Percentiles rank a stretch among this genome's conserved stretches.
These are phyloP conservation scores for Gardenia jasminoides DNA, from an alignment of 257 asterid genomes.

Conservation along the genomic window DNA sequence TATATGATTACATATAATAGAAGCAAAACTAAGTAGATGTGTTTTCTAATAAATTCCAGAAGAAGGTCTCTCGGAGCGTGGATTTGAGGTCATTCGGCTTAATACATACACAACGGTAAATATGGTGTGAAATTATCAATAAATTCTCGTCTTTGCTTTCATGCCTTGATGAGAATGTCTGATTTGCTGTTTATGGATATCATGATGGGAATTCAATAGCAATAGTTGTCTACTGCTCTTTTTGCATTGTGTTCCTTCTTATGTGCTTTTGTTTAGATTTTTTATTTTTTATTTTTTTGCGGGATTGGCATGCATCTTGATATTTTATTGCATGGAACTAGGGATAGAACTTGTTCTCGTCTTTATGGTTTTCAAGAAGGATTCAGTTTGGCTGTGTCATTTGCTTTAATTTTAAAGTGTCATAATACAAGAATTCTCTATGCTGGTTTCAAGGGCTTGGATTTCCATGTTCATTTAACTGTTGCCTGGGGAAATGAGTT, in stretches of 20 bases:
- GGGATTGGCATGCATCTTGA: not conserved
- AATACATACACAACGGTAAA: conserved; percentile 94
- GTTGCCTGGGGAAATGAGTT: not conserved
- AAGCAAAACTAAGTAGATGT: not conserved
- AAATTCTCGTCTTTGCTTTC: not conserved
- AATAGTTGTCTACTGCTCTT: not conserved
- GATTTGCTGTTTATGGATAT: conserved; percentile 2
- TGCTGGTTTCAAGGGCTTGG: not conserved
- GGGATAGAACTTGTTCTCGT: not conserved
- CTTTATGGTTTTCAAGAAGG: not conserved
- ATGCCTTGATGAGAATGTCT: not conserved
- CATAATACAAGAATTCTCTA: not conserved
- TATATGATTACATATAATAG: not conserved
- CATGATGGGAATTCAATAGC: not conserved
- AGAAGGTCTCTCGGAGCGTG: conserved; percentile 85
- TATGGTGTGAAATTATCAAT: not conserved
- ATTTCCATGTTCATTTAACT: not conserved
- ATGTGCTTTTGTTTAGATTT: not conserved
- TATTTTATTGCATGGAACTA: not conserved
- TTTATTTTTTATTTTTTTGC: not conserved
- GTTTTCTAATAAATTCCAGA: conserved; percentile 46
- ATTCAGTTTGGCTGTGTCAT: not conserved
- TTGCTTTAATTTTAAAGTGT: not conserved
- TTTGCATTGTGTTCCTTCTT: not conserved
- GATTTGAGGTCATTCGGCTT: conserved; percentile 82